Conservation (phyloP, 768 basidiomycete genomes). For the Termitomyces heimii region DNA sequence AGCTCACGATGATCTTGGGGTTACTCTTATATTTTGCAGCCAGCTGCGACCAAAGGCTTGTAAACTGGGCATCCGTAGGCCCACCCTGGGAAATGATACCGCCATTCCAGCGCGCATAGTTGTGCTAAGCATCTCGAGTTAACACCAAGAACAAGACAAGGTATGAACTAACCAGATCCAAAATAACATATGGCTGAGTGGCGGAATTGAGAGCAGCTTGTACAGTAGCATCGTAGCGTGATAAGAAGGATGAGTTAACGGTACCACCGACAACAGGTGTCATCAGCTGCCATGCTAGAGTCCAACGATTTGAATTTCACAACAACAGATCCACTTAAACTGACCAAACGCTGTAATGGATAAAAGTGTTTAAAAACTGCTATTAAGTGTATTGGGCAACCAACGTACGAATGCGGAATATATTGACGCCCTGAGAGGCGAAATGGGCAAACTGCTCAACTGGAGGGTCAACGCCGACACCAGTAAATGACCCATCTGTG, state of each 20-base stretch:
- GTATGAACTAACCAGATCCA: constrained; percentile 35
- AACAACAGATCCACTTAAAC: constrained; percentile 9
- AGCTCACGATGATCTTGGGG: constrained; percentile 33
- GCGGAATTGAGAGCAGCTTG: constrained; percentile 37
- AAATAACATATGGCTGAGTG: constrained; percentile 38
- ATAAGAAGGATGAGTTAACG: constrained; percentile 39
- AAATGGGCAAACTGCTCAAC: constrained; percentile 43
- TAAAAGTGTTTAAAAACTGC: constrained; percentile 12
- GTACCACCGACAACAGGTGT: constrained; percentile 42
- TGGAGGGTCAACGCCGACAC: constrained; percentile 31
- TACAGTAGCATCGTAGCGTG: constrained; percentile 41
- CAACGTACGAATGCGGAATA: constrained; percentile 33
- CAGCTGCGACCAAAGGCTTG: constrained; percentile 45
- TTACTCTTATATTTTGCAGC: constrained; percentile 42
- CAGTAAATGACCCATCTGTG: constrained; percentile 40
- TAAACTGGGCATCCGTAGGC: constrained; percentile 45
- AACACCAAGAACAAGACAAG: neutral
- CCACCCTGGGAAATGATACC: constrained; percentile 53
- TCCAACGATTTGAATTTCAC: neutral
- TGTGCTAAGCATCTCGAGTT: constrained; percentile 25
- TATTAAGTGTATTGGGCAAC: neutral
- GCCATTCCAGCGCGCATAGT: constrained; percentile 56
- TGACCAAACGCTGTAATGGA: constrained; percentile 20
- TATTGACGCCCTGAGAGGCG: constrained; percentile 38
- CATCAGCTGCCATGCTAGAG: constrained; percentile 47